Conservation (phyloP, 2,329 filamentous ascomycete species). For the Eutypella sp. region DNA sequence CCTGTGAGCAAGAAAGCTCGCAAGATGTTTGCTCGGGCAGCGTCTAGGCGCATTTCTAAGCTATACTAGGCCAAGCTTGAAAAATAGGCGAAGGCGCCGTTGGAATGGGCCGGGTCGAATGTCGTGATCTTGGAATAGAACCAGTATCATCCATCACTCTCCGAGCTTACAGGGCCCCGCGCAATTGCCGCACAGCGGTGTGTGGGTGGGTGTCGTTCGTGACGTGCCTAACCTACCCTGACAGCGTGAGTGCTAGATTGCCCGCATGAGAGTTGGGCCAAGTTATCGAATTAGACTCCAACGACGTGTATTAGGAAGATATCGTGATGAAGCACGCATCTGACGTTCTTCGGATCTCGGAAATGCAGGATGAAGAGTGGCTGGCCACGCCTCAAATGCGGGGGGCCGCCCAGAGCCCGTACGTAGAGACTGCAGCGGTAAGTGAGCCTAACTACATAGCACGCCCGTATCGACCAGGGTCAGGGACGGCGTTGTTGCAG, state of each 20-base stretch:
- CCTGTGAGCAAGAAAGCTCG: background rate
- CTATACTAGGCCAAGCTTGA: background rate
- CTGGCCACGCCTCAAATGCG: background rate
- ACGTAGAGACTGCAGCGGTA: too few relatives aligned
- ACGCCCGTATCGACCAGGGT: too few relatives aligned
- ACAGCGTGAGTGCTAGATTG: too few relatives aligned
- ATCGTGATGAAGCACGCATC: background rate
- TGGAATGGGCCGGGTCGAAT: background rate
- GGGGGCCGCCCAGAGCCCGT: too few relatives aligned
- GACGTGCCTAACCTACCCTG: background rate
- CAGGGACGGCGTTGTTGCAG: too few relatives aligned
- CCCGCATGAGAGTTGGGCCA: background rate
- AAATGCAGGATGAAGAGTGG: background rate
- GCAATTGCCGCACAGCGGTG: background rate
- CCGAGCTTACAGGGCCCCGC: background rate
- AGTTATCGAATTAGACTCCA: background rate
- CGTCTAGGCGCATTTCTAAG: background rate
- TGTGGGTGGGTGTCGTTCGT: background rate
- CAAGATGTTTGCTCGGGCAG: background rate
- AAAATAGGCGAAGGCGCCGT: background rate
- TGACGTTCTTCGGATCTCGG: constrained; percentile 1
- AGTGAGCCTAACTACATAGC: too few relatives aligned
- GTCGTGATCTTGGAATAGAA: background rate
- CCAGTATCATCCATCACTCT: background rate
- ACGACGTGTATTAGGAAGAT: background rate